Evolutionary conservation across 495 filamentous ascomycete species (phyloP), one percentile per base, ranked within the genome.

Genomic region (Neurospora sp.): DNA sequence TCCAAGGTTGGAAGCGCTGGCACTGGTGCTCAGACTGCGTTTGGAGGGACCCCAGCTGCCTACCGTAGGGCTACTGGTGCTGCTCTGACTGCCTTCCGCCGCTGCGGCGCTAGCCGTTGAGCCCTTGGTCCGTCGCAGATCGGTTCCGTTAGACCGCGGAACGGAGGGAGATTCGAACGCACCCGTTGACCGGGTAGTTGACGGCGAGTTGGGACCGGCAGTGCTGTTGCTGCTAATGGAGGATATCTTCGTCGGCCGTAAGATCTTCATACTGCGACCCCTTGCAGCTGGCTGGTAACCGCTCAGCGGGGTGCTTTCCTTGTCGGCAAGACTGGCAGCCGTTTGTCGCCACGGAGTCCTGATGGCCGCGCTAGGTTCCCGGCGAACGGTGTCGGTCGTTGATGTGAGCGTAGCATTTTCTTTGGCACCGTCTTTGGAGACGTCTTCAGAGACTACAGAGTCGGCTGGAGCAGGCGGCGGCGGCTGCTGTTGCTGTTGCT

Each of bases 321-420:
- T 84, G 41, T 83, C 86, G 1, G 85, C 82, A 59, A 87, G 85
- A 5, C 82, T 74, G 40, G 84, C 83, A 20, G 84, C 76, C 16
- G 88, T 88, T 69, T 90, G 89, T 70, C 92, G 88, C 92, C 92
- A 94, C 12, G 90, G 88, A 35, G 87, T 86, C 88, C 90, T 91
- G 66, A 91, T 88, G 20, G 84, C 88, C 11, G 82, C 77, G 69
- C 85, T 86, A 1, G 86, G 79, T 59, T 84, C 85, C 79, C 80
- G 85, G 37, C 78, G 85, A 74, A 18, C 75, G 72, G 72, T 77
- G 48, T 83, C 85, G 27, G 54, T 35, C 54, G 27, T 66, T 8
- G 54, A 66, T 41, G 46, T 78, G 72, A 75, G 78, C 42, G 42
- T 79, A 70, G 74, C 72, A n/a, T 71, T 70, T 42, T 79, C 83